Conservation (phyloP, 257 asterid species). For the Rehmannia glutinosa region DNA sequence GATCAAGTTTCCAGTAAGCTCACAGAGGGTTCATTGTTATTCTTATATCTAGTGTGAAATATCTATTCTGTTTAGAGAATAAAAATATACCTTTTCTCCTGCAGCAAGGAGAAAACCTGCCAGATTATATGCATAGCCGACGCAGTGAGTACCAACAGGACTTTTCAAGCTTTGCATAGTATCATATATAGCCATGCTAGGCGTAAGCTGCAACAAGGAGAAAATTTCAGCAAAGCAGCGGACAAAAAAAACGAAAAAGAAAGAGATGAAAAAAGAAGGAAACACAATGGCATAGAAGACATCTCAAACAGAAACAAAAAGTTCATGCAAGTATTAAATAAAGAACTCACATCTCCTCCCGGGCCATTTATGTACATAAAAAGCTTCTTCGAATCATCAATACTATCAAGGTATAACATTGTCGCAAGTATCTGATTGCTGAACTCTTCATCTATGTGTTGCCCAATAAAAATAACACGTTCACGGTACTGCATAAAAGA, state of each 20-base stretch:
- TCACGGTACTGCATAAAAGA: constrained; percentile 75
- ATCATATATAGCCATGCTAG: constrained; percentile 88
- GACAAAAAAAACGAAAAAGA: neutral
- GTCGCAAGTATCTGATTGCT: constrained; percentile 93
- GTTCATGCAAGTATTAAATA: neutral
- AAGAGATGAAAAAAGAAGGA: neutral
- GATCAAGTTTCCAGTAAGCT: neutral
- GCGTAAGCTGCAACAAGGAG: constrained; percentile 67
- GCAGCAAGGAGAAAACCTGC: constrained; percentile 91
- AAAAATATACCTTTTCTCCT: constrained; percentile 74
- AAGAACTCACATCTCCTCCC: constrained; percentile 93
- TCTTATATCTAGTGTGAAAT: neutral
- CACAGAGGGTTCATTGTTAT: neutral
- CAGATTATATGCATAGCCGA: constrained; percentile 73
- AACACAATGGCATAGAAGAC: neutral
- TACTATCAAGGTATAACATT: constrained; percentile 87
- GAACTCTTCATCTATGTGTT: constrained; percentile 76
- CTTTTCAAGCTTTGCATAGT: constrained; percentile 92
- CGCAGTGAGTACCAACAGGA: constrained; percentile 80
- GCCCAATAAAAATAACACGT: constrained; percentile 77
- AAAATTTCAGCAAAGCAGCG: neutral
- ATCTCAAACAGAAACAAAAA: neutral
- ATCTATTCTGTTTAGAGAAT: neutral
- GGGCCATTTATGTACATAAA: constrained; percentile 75
- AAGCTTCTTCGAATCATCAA: constrained; percentile 66